These are phyloP conservation scores for Paspalum notatum DNA, from an alignment of 176 grass and related monocot genomes.

Conservation along the genomic window DNA sequence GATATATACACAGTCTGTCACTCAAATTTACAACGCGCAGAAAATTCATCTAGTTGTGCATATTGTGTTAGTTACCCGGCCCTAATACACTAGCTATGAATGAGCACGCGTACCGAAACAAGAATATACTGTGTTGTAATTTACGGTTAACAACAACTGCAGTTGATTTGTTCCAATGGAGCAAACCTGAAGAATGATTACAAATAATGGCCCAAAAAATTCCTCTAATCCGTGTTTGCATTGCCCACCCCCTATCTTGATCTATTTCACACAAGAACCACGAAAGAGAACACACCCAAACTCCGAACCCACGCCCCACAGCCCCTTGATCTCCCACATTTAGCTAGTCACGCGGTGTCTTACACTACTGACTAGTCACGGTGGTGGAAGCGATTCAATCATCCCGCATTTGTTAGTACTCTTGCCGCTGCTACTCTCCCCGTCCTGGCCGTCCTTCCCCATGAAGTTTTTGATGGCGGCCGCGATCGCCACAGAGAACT, in stretches of 20 bases:
- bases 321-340: conserved; percentile 25
- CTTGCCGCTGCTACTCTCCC: conserved; percentile 59
- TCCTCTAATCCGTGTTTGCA: conserved; percentile 13
- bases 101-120: not conserved
- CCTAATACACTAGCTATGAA: not conserved
- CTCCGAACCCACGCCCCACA: no score
- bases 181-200: conserved; percentile 20
- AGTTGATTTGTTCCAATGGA: conserved; percentile 18
- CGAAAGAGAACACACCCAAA: no score
- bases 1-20: no score
- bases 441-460: conserved; percentile 62
- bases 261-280: conserved; percentile 40
- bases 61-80: not conserved
- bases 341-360: conserved; percentile 26
- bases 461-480: conserved; percentile 55
- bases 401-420: conserved; percentile 53
- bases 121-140: conserved; percentile 8
- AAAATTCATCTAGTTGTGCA: not conserved
- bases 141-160: conserved; percentile 40
- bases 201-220: conserved; percentile 21
- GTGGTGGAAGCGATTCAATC: conserved; percentile 48
- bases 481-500: conserved; percentile 51
- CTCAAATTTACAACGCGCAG: not conserved
- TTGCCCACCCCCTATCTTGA: conserved; percentile 26
- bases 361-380: conserved; percentile 35